Evolutionary conservation across 768 basidiomycete species (phyloP), one percentile per base, ranked within the genome.

Genomic region (Neoboletus subvelutipes): DNA sequence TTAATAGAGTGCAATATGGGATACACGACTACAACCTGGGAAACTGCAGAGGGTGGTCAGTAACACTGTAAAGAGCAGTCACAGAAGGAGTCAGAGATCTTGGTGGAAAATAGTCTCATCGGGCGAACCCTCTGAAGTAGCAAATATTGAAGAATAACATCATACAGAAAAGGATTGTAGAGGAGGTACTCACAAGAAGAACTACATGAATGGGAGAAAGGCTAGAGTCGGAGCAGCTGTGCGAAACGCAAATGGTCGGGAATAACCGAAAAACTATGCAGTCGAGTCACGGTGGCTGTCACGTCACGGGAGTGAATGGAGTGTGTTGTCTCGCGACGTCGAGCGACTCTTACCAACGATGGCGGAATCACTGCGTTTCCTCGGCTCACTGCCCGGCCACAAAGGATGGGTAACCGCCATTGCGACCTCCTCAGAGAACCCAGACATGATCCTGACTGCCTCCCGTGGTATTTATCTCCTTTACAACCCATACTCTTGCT

Each of bases 391-490:
- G 73, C 80, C 88, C 70, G 94, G 94, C 75, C 92, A 95, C 85
- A 89, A 91, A 72, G 92, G 92, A 79, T 96, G 93, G 92, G 90
- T 99, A 70, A 99, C 96, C 66, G 94, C 97, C 71, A 93, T 99
- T 70, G 97, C 97, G 55, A 97, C 96, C 69, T 93, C 92, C 58
- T 92, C 92, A 63, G 96, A 98, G 83, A 98, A 96, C 81, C 97
- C 95, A 46, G 95, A 99, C 76, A 92, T 97, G 89, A 95, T 99
- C 77, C 78, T 99, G 76, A 97, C 95, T 64, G 94, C 95, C 64
- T 98, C 97, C 61, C 86, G 97, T 79, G 94, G 94, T 97, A 82
- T 67, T 68, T 76, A 45, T 56, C 54, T 39, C 37, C 10, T 50
- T 58, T 54, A 43, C 53, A 48, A 34, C 29, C 41, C 34, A 12